phyloP scores from a whole-genome alignment of 2,329 filamentous ascomycete genomes.

The Teratosphaeria epicoccoides region DNA sequence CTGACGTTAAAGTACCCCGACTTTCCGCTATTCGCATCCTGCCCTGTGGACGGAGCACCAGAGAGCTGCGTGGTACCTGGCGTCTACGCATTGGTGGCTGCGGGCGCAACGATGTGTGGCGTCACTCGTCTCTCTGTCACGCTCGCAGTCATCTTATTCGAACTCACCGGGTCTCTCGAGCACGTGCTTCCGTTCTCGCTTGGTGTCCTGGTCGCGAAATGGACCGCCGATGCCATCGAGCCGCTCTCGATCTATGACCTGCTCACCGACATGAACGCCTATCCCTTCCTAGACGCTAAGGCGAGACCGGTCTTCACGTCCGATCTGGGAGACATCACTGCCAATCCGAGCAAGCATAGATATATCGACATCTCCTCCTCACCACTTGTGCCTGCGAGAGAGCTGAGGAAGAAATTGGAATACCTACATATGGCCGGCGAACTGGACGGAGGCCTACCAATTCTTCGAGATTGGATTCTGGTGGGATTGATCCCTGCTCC shows the following conservation, averaged over 20 bases:
- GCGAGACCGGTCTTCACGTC: slow-evolving; percentile 83
- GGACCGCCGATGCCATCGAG: slow-evolving; percentile 92
- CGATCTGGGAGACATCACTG: slow-evolving; percentile 76
- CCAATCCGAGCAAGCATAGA: slow-evolving; percentile 61
- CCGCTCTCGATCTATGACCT: slow-evolving; percentile 92
- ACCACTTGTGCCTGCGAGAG: slow-evolving; percentile 64
- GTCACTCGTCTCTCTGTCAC: slow-evolving; percentile 91
- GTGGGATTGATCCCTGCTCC: slow-evolving; percentile 89
- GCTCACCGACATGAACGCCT: slow-evolving; percentile 91
- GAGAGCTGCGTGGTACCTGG: slow-evolving; percentile 87
- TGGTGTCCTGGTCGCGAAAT: slow-evolving; percentile 88
- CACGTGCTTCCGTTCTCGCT: slow-evolving; percentile 93
- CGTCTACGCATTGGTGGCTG: slow-evolving; percentile 91
- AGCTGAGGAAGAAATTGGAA: slow-evolving; percentile 71
- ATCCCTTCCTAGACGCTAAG: slow-evolving; percentile 96
- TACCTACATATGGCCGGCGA: slow-evolving; percentile 75
- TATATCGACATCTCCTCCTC: slow-evolving; percentile 83
- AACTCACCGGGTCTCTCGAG: slow-evolving; percentile 86
- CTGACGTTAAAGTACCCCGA: slow-evolving; percentile 63
- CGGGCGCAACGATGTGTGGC: slow-evolving; percentile 95
- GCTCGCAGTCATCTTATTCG: slow-evolving; percentile 87
- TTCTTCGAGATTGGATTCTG: slow-evolving; percentile 65
- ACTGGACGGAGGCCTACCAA: slow-evolving; percentile 82
- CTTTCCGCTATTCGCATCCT: slow-evolving; percentile 63
- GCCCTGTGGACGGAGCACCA: slow-evolving; percentile 51